Evolutionary conservation across 1,139 yeast species (phyloP).

Genomic region (Debaryomyces subglobosus): DNA sequence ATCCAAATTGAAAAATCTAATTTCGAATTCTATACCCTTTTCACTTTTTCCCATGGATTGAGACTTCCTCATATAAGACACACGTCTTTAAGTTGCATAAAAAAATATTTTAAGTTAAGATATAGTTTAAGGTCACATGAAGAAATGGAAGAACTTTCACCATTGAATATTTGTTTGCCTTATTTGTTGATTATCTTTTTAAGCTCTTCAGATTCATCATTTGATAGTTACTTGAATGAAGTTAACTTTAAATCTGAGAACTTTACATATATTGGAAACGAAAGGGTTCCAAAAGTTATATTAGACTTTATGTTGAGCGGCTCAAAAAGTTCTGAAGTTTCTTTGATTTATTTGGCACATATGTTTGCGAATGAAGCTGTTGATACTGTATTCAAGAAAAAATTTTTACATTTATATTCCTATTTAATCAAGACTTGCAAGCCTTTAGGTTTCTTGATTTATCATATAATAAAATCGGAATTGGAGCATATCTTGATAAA

Average conservation of each 20-base stretch:
- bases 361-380: slow-evolving; percentile 53
- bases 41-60: slow-evolving; percentile 62
- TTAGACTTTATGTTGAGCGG: slow-evolving; percentile 52
- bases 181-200: slow-evolving; percentile 63
- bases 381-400: slow-evolving; percentile 47
- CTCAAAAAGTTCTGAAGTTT: slow-evolving; percentile 44
- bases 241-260: slow-evolving; percentile 42
- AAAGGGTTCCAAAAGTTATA: slow-evolving; percentile 50
- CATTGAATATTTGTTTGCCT: slow-evolving; percentile 29
- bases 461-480: slow-evolving; percentile 43
- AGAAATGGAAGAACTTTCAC: slow-evolving; percentile 10
- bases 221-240: slow-evolving; percentile 47
- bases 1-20: slow-evolving; percentile 47
- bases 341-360: slow-evolving; percentile 55
- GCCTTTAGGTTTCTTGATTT: slow-evolving; percentile 46
- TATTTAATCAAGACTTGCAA: slow-evolving; percentile 42
- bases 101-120: slow-evolving; percentile 51
- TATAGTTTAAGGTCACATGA: slow-evolving; percentile 20
- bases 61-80: slow-evolving; percentile 62
- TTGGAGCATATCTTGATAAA: slow-evolving; percentile 41
- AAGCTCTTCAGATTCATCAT: slow-evolving; percentile 50
- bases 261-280: slow-evolving; percentile 29
- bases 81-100: slow-evolving; percentile 56
- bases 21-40: slow-evolving; percentile 59
- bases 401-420: slow-evolving; percentile 55